Conservation (phyloP, 2,329 filamentous ascomycete genomes). For the Colletotrichum brevisporum region DNA sequence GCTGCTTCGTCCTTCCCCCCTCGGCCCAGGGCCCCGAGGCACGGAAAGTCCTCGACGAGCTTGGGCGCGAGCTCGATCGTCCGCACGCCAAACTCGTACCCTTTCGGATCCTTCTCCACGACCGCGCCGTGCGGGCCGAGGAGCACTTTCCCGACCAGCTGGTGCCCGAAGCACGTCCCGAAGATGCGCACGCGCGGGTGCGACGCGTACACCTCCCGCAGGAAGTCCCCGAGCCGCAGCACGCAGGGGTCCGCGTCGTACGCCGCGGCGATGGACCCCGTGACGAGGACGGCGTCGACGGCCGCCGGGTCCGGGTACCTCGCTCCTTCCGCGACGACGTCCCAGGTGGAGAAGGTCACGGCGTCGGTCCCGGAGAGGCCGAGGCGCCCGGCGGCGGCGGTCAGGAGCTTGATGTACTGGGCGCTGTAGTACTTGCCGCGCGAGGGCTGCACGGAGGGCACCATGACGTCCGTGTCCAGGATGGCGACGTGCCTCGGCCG, state of each 20-base stretch:
- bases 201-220: constrained; percentile 48
- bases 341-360: constrained; percentile 46
- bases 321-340: constrained; percentile 46
- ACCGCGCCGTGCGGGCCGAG: constrained; percentile 42
- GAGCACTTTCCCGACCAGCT: constrained; percentile 61
- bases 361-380: constrained; percentile 23
- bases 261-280: constrained; percentile 55
- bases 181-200: constrained; percentile 52
- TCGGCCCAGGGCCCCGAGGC: constrained; percentile 45
- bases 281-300: constrained; percentile 50
- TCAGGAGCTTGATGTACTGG: constrained; percentile 26
- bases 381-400: constrained; percentile 5
- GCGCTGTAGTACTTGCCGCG: constrained; percentile 28
- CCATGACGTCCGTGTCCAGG: constrained; percentile 28
- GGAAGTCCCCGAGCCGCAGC: constrained; percentile 56
- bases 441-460: constrained; percentile 18
- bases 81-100: constrained; percentile 62
- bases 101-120: constrained; percentile 54
- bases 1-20: neutral
- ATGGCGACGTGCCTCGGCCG: constrained; percentile 11
- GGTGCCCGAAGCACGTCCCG: constrained; percentile 64
- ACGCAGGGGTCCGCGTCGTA: constrained; percentile 62
- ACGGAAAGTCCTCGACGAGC: constrained; percentile 57
- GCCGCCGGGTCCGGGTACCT: constrained; percentile 46
- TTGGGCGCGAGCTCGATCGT: constrained; percentile 55